Evolutionary conservation across 306 rosid genomes (phyloP), one percentile per base, ranked within the genome.

Genomic region (Gastrolobium bilobum): DNA sequence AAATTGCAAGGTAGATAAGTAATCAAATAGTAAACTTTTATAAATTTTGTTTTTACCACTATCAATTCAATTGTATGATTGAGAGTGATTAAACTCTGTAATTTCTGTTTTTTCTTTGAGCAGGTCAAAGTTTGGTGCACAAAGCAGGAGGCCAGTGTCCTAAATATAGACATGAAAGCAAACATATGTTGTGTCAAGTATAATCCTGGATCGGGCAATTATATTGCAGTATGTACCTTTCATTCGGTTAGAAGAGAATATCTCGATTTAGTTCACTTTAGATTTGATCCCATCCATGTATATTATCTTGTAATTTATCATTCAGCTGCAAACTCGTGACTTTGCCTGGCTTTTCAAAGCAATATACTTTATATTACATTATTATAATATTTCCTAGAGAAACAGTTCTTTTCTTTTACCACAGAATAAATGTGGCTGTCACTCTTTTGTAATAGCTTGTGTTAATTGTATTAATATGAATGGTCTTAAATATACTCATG

Each of bases 51-150:
- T 48, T 44, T 62, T 29, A 5, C 57, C 56, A 15, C 42, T 40
- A 40, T 68, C 53, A 40, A 7, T 33, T 68, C 53, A 40, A 7
- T 33, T 71, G 10, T 56, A 70, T 76, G 31, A 26, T 76, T 60
- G 75, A 54, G 42, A 65, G 44, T 53, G 64, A 57, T 71, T 48
- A 43, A 71, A 57, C 52, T 71, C 50, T 53, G 10, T 75, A 48
- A 76, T 51, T 62, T 76, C 34, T 67, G 43, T 70, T 44, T 74
- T 69, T 64, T 68, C 82, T 61, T 65, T 79, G 83, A 77, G 77
- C 90, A 95, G 99, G 98, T 93, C 70, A 95, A 95, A 85, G 89
- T 95, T 65, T 95, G 98, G 99, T 90, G 99, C 87, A 95, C 95
- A 58, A 89, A 84, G 60, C 98, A 93, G 90, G 98, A 95, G 85